Conservation (phyloP, 192 early-diverging fungal species). For the Chytriomyces confervae region DNA sequence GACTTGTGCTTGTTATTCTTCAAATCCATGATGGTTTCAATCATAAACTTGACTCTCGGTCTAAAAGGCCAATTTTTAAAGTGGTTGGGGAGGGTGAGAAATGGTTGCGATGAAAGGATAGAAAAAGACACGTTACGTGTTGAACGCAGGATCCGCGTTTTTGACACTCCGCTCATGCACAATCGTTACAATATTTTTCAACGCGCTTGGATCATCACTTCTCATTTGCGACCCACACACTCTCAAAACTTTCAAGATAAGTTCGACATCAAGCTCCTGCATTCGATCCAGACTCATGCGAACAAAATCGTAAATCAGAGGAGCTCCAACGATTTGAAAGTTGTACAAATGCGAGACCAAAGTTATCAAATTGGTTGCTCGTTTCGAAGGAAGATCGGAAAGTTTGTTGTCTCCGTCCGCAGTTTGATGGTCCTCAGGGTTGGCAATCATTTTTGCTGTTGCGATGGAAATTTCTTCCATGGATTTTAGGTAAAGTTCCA, state of each 20-base stretch:
- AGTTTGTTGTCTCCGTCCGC: constrained; percentile 12
- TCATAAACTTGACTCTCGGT: constrained; percentile 85
- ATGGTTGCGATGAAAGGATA: background rate
- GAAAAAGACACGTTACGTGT: constrained; percentile 22
- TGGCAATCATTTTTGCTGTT: background rate
- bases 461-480: constrained; percentile 21
- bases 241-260: constrained; percentile 81
- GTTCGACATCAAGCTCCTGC: constrained; percentile 84
- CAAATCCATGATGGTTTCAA: constrained; percentile 90
- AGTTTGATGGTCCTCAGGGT: background rate
- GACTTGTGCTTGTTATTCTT: constrained; percentile 87
- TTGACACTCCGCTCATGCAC: constrained; percentile 64
- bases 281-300: constrained; percentile 71
- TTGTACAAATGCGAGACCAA: constrained; percentile 87
- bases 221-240: constrained; percentile 84
- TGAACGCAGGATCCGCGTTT: constrained; percentile 27
- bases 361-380: constrained; percentile 78
- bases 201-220: constrained; percentile 85
- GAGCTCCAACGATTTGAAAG: constrained; percentile 76
- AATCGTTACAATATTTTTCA: constrained; percentile 88
- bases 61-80: background rate
- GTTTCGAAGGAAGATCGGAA: constrained; percentile 17
- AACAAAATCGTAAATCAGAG: constrained; percentile 88
- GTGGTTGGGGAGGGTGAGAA: background rate
- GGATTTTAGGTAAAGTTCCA: constrained; percentile 40